Percentiles rank a stretch among this genome's conserved stretches.
These are phyloP conservation scores for Heterobasidion occidentale DNA, from an alignment of 1,284 basidiomycete species.

Conservation along the genomic window DNA sequence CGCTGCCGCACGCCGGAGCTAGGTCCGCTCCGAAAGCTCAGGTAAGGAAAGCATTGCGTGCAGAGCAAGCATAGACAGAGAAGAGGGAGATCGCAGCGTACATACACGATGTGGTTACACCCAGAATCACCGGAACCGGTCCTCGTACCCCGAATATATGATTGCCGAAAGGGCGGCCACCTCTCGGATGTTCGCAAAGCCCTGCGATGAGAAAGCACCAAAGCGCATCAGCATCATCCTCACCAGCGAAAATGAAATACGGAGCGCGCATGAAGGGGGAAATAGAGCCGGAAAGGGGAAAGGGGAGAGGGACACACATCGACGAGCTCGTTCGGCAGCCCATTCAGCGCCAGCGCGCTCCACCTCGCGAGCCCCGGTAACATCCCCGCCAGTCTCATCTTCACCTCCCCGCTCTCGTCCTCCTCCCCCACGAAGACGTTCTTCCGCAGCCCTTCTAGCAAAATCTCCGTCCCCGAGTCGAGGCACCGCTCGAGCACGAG, in stretches of 20 bases:
- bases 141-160: slow-evolving; percentile 28
- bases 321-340: slow-evolving; percentile 75
- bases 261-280: slow-evolving; percentile 1
- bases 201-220: slow-evolving; percentile 11
- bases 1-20: too few species aligned
- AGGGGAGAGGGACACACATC: slow-evolving; percentile 50
- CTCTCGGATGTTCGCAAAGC: slow-evolving; percentile 22
- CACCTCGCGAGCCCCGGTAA: slow-evolving; percentile 74
- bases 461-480: slow-evolving; percentile 53
- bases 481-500: slow-evolving; percentile 60
- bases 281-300: slow-evolving; percentile 6
- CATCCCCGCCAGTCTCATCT: slow-evolving; percentile 64
- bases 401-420: slow-evolving; percentile 32
- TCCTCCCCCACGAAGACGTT: slow-evolving; percentile 38
- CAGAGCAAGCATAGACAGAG: too few species aligned
- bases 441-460: slow-evolving; percentile 46
- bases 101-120: too few species aligned
- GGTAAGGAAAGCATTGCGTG: too few species aligned
- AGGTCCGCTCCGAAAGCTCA: too few species aligned
- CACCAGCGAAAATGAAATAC: too few species aligned
- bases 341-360: slow-evolving; percentile 64
- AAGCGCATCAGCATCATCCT: background rate
- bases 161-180: slow-evolving; percentile 25
- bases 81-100: too few species aligned
- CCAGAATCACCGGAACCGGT: slow-evolving; percentile 21